Base-by-base conservation (phyloP, 306 rosid species). In the Arachis stenosperma region DNA sequence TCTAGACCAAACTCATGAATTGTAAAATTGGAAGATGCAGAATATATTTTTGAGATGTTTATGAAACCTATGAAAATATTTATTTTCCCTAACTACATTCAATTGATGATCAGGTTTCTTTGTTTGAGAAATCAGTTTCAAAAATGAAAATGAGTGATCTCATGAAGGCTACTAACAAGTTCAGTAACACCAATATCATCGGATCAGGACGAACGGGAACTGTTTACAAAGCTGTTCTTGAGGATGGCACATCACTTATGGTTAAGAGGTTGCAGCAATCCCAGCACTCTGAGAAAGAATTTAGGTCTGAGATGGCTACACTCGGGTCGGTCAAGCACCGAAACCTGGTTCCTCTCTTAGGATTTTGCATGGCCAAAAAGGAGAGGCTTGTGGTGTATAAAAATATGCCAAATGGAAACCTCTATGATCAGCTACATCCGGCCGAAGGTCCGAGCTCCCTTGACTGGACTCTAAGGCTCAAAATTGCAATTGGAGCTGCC, bases 181-280 rank as follows among this genome's bases (percentile, higher is more conserved):
- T 94, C 84, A 79, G 88, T 58, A 91, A 86, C 65, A 77, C 41
- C 75, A 86, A 86, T 51, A 85, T 91, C 75, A 89, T 94, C 30
- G 95, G 92, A 54, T 43, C 89, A 1, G 97, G 97, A 76, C 77
- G 98, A 89, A 91, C 97, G 5, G 98, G 98, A 84, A 84, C 95
- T 6, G 50, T 89, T 68, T 94, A 86, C 84, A 89, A 74, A 71
- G 98, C 96, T 67, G 88, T 81, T 56, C 89, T 94, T 42, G 91
- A 84, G 0, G 89, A 89, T 37, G 97, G 98, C 74, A 82, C 92
- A 6, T 71, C 84, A 53, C 79, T 91, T 47, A 91, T 88, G 98
- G 91, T 94, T 65, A 94, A 94, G 92, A 85, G 98, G 84, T 79
- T 94, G 82, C 95, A 89, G 86, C 85, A 94, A 65, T 89, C 97